Percentiles rank a stretch among this genome's conserved stretches.
phyloP scores from a whole-genome alignment of 495 filamentous ascomycete species.

The Annulohypoxylon maeteangense region DNA sequence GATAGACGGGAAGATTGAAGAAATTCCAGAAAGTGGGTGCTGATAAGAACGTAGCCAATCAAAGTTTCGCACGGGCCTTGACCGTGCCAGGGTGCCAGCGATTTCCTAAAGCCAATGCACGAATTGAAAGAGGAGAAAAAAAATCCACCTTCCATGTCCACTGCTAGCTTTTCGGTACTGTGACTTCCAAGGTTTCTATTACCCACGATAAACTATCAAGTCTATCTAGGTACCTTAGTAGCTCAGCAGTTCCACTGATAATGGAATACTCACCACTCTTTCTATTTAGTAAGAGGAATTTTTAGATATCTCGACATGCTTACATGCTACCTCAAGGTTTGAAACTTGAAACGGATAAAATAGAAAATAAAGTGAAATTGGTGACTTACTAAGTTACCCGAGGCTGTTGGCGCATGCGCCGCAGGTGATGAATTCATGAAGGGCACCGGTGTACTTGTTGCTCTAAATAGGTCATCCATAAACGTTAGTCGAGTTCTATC shows the following conservation, averaged over 20 bases:
- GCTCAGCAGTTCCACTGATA: conserved; percentile 4
- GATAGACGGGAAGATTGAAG: conserved; percentile 52
- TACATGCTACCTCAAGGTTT: not conserved
- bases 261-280: conserved; percentile 10
- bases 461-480: conserved; percentile 10
- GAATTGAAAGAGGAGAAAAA: conserved; percentile 19
- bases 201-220: conserved; percentile 7
- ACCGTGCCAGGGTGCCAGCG: conserved; percentile 19
- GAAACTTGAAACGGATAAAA: not conserved
- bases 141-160: conserved; percentile 26
- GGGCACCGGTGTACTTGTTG: conserved; percentile 23
- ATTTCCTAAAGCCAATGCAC: conserved; percentile 21
- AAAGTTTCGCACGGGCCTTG: conserved; percentile 26
- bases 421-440: conserved; percentile 44
- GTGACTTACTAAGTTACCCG: conserved; percentile 46
- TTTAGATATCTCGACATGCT: not conserved
- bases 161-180: conserved; percentile 15
- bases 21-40: conserved; percentile 45
- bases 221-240: not conserved
- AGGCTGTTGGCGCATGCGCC: conserved; percentile 47
- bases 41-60: conserved; percentile 42
- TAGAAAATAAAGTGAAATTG: not conserved
- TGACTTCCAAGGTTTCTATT: conserved; percentile 1
- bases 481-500: conserved; percentile 19
- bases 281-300: not conserved